Evolutionary conservation across 768 basidiomycete species (phyloP), one percentile per base, ranked within the genome.

Genomic region (Trametes punicea): DNA sequence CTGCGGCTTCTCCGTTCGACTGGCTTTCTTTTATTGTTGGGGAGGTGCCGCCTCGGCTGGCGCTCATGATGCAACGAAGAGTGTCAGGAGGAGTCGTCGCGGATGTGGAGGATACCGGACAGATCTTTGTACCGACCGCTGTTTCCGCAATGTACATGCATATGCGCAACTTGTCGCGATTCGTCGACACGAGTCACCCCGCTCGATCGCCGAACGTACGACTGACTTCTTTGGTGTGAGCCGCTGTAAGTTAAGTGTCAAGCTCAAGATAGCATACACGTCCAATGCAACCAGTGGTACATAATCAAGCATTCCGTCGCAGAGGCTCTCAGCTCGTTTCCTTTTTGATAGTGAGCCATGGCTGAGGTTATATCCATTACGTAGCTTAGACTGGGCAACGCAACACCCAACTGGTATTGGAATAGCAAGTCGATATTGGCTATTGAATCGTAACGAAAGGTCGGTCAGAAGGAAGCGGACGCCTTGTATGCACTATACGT

Each of bases 41-140:
- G 75, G 85, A 88, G 82, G 87, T 73, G 75, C 80, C 85, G 84
- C 84, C 76, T 77, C 67, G 68, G 84, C 83, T 81, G 86, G 79
- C 67, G 77, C 86, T 79, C 87, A 88, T 82, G 87, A 88, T 72
- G 27, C 65, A 68, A 57, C 59, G 61, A 65, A 59, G 67, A 68
- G 51, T 55, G 58, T 64, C 67, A 64, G 75, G 64, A 78, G 76
- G 72, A 64, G 56, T n/a, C 55, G 65, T 60, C 66, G 68, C 49
- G 52, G 59, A 59, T 18, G 36, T 51, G 62, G 67, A 67, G 67
- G 64, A 60, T 71, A 68, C 70, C 70, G 67, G 31, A 76, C 75
- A 76, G 67, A 1, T 40, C 26, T 31, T 29, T 42, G 45, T 27
- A 46, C 6, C 15, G n/a, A 38, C 2, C 21, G 3, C 20, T 40